Conservation (phyloP, 352 stramenopile species). For the Globisporangium alternatum region DNA sequence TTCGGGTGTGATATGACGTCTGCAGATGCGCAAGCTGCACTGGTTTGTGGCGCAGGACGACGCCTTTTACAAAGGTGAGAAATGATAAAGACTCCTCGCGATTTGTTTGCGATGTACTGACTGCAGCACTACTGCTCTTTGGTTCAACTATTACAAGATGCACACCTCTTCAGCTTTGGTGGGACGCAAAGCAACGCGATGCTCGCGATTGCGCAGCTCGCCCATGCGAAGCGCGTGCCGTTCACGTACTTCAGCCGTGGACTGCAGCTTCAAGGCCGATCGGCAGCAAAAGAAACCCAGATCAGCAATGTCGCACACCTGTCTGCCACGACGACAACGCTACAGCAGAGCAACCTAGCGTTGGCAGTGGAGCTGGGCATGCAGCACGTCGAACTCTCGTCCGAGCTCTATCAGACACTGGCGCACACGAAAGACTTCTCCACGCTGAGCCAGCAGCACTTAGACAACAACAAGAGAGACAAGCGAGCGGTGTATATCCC, state of each 20-base stretch:
- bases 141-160: conserved; percentile 14
- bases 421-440: conserved; percentile 41
- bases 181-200: conserved; percentile 86
- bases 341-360: conserved; percentile 37
- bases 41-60: conserved; percentile 71
- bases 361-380: conserved; percentile 54
- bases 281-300: background rate
- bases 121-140: background rate
- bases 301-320: background rate
- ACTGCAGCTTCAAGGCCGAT: conserved; percentile 17
- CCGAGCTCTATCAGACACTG: conserved; percentile 44
- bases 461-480: background rate
- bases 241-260: conserved; percentile 85
- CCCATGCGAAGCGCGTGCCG: conserved; percentile 58
- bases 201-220: conserved; percentile 78
- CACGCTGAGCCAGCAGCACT: background rate
- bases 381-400: conserved; percentile 50
- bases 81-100: background rate
- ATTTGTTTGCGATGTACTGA: background rate
- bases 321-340: background rate
- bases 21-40: conserved; percentile 82
- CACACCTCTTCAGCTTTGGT: conserved; percentile 73
- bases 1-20: background rate
- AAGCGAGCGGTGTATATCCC: conserved; percentile 43
- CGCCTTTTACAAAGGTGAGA: conserved; percentile 48